A percentile compares a stretch with the other conserved stretches of the same genome.
phyloP scores from a whole-genome alignment of 352 stramenopile species.

The Phytophthora chlamydospora region DNA sequence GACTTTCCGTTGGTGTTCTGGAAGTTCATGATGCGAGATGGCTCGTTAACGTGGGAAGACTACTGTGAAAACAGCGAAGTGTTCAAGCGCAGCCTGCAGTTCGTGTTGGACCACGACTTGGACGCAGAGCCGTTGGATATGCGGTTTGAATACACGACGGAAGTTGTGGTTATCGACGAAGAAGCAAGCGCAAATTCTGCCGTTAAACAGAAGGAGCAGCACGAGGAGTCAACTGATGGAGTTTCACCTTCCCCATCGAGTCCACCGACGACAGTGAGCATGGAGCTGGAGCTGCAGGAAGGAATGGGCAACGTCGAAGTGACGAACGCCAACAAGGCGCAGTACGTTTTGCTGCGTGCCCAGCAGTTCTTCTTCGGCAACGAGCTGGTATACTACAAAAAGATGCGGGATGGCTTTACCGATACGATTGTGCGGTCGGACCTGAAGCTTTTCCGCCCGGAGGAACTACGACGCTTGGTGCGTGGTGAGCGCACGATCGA shows the following conservation, averaged over 20 bases:
- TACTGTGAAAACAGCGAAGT: slow-evolving; percentile 65
- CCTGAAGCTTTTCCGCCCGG: slow-evolving; percentile 61
- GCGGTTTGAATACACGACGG: slow-evolving; percentile 68
- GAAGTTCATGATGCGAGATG: slow-evolving; percentile 65
- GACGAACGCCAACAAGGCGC: slow-evolving; percentile 72
- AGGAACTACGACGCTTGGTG: slow-evolving; percentile 59
- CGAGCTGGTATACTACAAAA: slow-evolving; percentile 61
- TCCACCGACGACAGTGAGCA: slow-evolving; percentile 26
- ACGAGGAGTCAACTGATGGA: slow-evolving; percentile 15
- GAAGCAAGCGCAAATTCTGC: background rate
- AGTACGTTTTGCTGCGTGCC: slow-evolving; percentile 68
- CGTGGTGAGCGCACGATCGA: slow-evolving; percentile 61
- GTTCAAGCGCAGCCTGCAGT: slow-evolving; percentile 66
- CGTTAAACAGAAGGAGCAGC: slow-evolving; percentile 22
- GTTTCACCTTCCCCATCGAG: slow-evolving; percentile 5
- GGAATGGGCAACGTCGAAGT: slow-evolving; percentile 42
- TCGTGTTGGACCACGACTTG: slow-evolving; percentile 75
- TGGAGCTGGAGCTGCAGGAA: slow-evolving; percentile 69
- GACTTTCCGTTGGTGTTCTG: slow-evolving; percentile 71
- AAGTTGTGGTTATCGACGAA: slow-evolving; percentile 45
- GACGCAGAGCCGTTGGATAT: slow-evolving; percentile 57
- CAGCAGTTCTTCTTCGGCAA: slow-evolving; percentile 70
- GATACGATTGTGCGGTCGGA: slow-evolving; percentile 62
- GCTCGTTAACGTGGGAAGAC: slow-evolving; percentile 56
- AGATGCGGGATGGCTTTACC: slow-evolving; percentile 60